These are phyloP conservation scores for Myriosclerotinia curreyana DNA, from an alignment of 2,329 filamentous ascomycete species.

Conservation along the genomic window DNA sequence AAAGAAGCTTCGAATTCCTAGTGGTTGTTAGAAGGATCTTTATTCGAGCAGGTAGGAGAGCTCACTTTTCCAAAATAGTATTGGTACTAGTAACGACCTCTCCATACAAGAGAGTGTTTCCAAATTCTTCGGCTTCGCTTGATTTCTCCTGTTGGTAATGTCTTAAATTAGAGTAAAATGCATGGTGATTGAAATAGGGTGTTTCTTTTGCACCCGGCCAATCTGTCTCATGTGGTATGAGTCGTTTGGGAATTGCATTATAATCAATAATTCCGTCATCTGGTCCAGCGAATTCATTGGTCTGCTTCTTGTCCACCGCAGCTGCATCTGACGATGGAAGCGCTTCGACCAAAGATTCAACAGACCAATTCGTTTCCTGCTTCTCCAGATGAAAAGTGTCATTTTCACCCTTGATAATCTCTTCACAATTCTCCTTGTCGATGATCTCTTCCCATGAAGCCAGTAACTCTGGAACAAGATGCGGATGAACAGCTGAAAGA, in stretches of 20 bases:
- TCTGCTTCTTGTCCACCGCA: conserved; percentile 37
- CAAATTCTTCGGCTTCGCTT: conserved; percentile 63
- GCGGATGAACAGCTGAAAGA: conserved; percentile 66
- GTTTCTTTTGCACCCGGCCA: conserved; percentile 71
- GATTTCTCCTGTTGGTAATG: conserved; percentile 59
- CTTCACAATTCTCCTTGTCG: conserved; percentile 60
- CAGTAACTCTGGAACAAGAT: conserved; percentile 66
- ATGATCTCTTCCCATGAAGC: conserved; percentile 65
- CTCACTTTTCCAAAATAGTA: conserved; percentile 82
- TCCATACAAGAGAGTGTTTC: conserved; percentile 76
- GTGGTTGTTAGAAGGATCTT: conserved; percentile 21
- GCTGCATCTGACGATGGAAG: conserved; percentile 40
- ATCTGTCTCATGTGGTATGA: conserved; percentile 67
- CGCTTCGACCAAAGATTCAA: conserved; percentile 53
- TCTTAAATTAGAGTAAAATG: conserved; percentile 70
- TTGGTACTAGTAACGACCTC: conserved; percentile 94
- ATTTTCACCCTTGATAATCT: conserved; percentile 74
- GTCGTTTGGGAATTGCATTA: conserved; percentile 65
- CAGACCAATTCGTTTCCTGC: conserved; percentile 57
- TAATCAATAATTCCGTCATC: conserved; percentile 69
- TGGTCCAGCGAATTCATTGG: conserved; percentile 39
- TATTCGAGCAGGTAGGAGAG: conserved; percentile 7
- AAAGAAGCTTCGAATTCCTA: conserved; percentile 74
- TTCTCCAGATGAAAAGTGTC: conserved; percentile 80
- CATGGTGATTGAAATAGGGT: conserved; percentile 79